These are phyloP conservation scores for Astrothelium macrocarpum DNA, from an alignment of 495 filamentous ascomycete genomes.

Conservation along the genomic window DNA sequence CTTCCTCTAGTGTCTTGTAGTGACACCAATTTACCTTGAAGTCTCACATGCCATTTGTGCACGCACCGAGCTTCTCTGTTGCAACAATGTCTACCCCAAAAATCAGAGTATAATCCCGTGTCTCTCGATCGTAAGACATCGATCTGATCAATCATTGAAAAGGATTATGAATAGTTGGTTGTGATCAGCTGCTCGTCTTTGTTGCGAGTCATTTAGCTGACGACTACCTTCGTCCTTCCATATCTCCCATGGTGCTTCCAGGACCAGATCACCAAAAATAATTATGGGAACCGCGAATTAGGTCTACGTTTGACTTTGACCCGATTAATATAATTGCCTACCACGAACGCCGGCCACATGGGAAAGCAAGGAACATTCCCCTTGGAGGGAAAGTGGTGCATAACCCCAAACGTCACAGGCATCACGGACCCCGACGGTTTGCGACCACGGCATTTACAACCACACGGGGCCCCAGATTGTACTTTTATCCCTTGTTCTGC, in stretches of 20 bases:
- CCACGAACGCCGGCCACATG: not conserved
- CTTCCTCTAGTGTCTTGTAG: not conserved
- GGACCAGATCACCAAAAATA: no score
- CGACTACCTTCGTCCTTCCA: not conserved
- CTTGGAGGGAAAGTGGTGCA: not conserved
- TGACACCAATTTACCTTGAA: not conserved
- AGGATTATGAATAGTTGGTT: not conserved
- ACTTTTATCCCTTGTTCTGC: not conserved
- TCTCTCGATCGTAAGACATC: not conserved
- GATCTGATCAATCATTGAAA: not conserved
- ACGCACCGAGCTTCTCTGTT: not conserved
- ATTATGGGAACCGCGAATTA: no score
- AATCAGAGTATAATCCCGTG: not conserved
- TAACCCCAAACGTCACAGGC: slow-evolving; percentile 1
- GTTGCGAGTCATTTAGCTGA: not conserved
- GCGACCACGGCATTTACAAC: not conserved
- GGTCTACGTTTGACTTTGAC: no score
- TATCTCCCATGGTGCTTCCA: no score
- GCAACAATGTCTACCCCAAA: not conserved
- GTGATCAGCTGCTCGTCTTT: not conserved
- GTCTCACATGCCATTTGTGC: not conserved
- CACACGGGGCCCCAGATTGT: not conserved
- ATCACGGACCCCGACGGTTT: slow-evolving; percentile 2
- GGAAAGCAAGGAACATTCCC: not conserved
- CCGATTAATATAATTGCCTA: not conserved